A percentile compares a stretch with the other conserved stretches of the same genome.
These are phyloP conservation scores for Domatiomyces catenatus DNA, from an alignment of 2,329 filamentous ascomycete species.

Conservation along the genomic window DNA sequence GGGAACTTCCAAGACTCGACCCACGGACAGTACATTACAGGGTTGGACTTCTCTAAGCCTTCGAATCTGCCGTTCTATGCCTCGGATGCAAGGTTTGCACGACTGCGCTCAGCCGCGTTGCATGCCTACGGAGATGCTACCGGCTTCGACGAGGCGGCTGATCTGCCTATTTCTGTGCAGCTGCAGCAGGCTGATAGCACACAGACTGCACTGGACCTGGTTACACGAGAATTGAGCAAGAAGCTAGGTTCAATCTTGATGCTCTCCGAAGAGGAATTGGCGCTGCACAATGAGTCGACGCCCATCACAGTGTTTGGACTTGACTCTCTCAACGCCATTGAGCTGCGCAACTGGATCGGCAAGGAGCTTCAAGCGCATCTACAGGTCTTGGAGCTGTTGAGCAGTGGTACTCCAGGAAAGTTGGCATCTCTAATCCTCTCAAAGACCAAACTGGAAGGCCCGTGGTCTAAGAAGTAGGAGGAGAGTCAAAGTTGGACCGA, in stretches of 20 bases:
- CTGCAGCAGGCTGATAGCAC: neutral
- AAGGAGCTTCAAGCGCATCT: constrained; percentile 13
- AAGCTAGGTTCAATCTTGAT: neutral
- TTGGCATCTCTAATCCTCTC: constrained; percentile 3
- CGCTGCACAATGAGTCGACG: constrained; percentile 8
- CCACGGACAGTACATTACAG: neutral
- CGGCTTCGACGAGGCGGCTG: neutral
- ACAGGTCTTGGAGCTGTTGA: constrained; percentile 15
- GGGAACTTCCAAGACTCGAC: neutral
- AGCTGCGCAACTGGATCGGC: constrained; percentile 19
- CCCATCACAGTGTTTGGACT: constrained; percentile 18
- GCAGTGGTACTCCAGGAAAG: constrained; percentile 10
- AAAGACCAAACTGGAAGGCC: neutral
- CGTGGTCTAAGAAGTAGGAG: constrained; percentile 22
- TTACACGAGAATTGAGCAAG: neutral
- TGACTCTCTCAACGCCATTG: constrained; percentile 18
- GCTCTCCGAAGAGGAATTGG: neutral
- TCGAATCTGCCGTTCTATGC: neutral
- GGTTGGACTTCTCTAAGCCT: neutral
- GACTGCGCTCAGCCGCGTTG: neutral
- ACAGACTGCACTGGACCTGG: neutral
- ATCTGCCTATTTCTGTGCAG: neutral
- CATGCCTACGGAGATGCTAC: neutral
- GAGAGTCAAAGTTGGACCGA: constrained; percentile 1
- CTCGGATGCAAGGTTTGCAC: neutral